These are phyloP conservation scores for Wallacemonas rigidus DNA, from an alignment of 208 protist species.

Conservation along the genomic window DNA sequence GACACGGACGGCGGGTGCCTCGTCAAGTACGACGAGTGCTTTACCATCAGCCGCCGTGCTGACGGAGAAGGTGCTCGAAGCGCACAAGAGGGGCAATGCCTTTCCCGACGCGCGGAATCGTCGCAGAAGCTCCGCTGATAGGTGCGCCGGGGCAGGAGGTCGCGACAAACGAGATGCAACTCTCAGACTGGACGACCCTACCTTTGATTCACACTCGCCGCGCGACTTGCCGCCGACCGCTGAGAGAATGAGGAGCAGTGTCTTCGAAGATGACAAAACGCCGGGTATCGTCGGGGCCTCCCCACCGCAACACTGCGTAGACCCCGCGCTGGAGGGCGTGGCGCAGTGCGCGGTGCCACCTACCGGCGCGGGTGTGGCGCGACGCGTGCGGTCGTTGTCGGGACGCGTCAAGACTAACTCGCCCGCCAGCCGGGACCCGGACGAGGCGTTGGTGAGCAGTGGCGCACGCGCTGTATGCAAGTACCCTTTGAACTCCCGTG, in stretches of 20 bases:
- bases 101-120: no score
- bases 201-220: no score
- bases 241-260: background rate
- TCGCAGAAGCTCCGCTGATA: no score
- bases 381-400: background rate
- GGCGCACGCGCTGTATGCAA: background rate
- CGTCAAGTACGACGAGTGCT: no score
- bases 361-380: background rate
- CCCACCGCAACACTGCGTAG: background rate
- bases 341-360: constrained; percentile 1
- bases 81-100: background rate
- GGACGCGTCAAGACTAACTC: background rate
- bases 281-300: background rate
- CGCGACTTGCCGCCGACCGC: no score
- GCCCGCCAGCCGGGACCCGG: no score
- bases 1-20: no score
- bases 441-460: constrained; percentile 1
- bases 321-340: background rate
- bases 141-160: no score
- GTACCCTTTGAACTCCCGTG: constrained; percentile 40
- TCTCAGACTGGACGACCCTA: no score
- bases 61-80: constrained; percentile 1
- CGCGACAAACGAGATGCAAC: no score
- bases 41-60: background rate
- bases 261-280: constrained; percentile 18